phyloP scores from a whole-genome alignment of 805 yeast species.

The Kodamaea kaohsiungensis region DNA sequence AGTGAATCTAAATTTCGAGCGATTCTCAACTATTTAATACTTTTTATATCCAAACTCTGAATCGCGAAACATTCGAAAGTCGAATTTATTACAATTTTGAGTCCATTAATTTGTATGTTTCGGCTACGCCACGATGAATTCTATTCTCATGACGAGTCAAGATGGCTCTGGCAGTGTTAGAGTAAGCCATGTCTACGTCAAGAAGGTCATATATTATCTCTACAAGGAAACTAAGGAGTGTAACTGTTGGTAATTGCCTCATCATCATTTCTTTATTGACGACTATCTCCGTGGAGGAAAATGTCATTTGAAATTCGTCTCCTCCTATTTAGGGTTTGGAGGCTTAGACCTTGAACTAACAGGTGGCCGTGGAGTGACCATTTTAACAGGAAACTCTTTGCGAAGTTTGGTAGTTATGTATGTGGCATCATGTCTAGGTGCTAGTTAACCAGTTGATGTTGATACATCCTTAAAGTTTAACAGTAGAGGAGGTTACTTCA shows the following conservation, averaged over 20 bases:
- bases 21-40: background rate
- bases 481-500: too few relatives aligned
- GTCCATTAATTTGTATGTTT: background rate
- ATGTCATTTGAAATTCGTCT: background rate
- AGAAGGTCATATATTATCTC: too few relatives aligned
- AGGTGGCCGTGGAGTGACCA: background rate
- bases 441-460: too few relatives aligned
- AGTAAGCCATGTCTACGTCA: too few relatives aligned
- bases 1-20: background rate
- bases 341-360: background rate
- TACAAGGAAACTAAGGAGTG: background rate
- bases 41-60: too few relatives aligned
- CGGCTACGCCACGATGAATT: background rate
- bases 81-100: background rate
- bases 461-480: too few relatives aligned
- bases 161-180: too few relatives aligned
- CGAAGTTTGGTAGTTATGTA: too few relatives aligned
- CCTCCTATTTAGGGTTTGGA: background rate
- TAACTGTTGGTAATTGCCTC: background rate
- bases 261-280: background rate
- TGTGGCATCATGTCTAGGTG: too few relatives aligned
- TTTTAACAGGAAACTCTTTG: too few relatives aligned
- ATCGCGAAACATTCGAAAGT: background rate
- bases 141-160: too few relatives aligned
- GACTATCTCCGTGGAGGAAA: background rate